Base-by-base conservation (phyloP, 2,329 filamentous ascomycete genomes). In the Ceratocystis destructans region DNA sequence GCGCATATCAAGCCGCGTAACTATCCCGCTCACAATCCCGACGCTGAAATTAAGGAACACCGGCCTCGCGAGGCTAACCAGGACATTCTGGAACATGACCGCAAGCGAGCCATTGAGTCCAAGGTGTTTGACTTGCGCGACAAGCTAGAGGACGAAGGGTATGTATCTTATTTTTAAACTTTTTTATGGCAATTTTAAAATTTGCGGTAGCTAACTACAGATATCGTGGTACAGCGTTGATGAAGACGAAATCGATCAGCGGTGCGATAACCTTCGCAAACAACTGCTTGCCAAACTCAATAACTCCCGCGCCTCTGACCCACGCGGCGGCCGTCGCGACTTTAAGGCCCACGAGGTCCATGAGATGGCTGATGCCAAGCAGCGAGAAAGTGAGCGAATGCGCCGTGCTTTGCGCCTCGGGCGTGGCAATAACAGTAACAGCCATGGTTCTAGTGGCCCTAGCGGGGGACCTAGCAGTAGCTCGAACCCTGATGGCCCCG, bases 281-380 rank as follows among this genome's bases (percentile, higher is more conserved):
- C 77, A 78, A 68, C 72, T 79, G 0, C 71, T 75, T 0, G 73
- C 73, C 10, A 76, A 78, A 67, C 74, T 76, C 68, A 74, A 76
- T 59, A 71, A 69, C 68, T 65, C 68, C n/a, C 64, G 62, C 8
- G 31, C 59, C n/a, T n/a, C 41, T 10, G 57, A 64, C 7, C 72
- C 72, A 0, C 72, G 71, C 0, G 73, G 71, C 44, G 74, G 76
- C 66, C 77, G 74, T 65, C 82, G 79, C 71, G 82, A 83, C 8
- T 81, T 97, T 70, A 99, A 97, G 77, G 82, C 86, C 70, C 91
- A 97, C 76, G 90, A 97, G 77, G 91, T 97, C 22, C 94, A 99
- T 78, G 94, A 97, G 77, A 82, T 96, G 74, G 94, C 94, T 20
- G 89, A 94, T 72, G 94, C 93, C 68, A 99, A 99, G 82, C 93